Evolutionary conservation across 495 filamentous ascomycete species (phyloP).

Genomic region (Corynascus novoguineensis): DNA sequence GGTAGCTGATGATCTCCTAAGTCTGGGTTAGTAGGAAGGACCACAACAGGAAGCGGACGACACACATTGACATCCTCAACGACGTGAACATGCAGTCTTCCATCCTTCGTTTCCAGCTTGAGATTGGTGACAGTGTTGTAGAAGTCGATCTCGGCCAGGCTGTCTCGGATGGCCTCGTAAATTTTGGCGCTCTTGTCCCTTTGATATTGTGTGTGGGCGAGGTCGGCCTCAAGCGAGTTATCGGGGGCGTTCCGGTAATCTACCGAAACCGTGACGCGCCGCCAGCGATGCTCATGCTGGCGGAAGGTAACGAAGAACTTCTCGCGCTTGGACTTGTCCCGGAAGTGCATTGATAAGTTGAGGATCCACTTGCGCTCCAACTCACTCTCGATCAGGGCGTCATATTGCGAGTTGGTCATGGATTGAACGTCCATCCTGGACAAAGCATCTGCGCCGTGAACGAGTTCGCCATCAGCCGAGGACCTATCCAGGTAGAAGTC

Average conservation of each 20-base stretch:
- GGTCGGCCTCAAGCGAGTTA: slow-evolving; percentile 79
- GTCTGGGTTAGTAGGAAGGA: slow-evolving; percentile 9
- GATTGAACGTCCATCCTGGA: slow-evolving; percentile 38
- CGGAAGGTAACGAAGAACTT: slow-evolving; percentile 98
- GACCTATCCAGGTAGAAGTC: slow-evolving; percentile 15
- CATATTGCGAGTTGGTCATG: slow-evolving; percentile 47
- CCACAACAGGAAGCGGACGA: slow-evolving; percentile 8
- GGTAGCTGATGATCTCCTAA: slow-evolving; percentile 83
- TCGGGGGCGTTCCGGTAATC: slow-evolving; percentile 80
- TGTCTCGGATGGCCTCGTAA: slow-evolving; percentile 93
- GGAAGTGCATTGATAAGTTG: slow-evolving; percentile 97
- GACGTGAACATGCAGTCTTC: slow-evolving; percentile 90
- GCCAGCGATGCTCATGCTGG: slow-evolving; percentile 67
- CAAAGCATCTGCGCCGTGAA: slow-evolving; percentile 19
- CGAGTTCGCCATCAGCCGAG: slow-evolving; percentile 10
- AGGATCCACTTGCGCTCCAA: slow-evolving; percentile 89
- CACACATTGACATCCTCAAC: slow-evolving; percentile 85
- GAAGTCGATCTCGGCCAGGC: slow-evolving; percentile 85
- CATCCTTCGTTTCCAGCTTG: slow-evolving; percentile 85
- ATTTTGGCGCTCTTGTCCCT: slow-evolving; percentile 92
- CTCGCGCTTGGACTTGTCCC: slow-evolving; percentile 87
- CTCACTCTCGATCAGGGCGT: slow-evolving; percentile 66
- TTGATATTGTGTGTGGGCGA: slow-evolving; percentile 74
- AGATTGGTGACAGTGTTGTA: slow-evolving; percentile 95
- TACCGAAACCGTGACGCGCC: slow-evolving; percentile 85